Evolutionary conservation across 495 filamentous ascomycete species (phyloP).

Genomic region (Rhypophila decipiens): DNA sequence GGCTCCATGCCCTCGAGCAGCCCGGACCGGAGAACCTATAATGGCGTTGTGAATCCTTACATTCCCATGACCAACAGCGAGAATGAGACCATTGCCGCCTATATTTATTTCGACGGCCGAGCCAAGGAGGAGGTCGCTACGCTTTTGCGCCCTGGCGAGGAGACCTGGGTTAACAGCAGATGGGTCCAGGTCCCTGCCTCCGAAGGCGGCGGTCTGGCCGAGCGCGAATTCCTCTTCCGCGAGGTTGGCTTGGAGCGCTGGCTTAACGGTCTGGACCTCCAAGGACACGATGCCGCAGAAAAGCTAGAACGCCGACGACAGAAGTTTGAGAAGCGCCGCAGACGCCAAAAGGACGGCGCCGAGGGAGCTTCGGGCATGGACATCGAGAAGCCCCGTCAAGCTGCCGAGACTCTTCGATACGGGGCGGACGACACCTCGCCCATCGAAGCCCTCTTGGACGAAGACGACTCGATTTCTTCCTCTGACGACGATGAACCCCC

Average conservation of each 20-base stretch:
- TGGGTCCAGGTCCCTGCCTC: conserved; percentile 92
- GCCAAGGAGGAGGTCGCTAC: conserved; percentile 97
- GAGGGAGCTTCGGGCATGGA: conserved; percentile 46
- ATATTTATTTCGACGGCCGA: conserved; percentile 97
- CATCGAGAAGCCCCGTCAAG: conserved; percentile 32
- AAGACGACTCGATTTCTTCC: conserved; percentile 65
- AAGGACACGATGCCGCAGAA: conserved; percentile 77
- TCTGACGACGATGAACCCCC: conserved; percentile 86
- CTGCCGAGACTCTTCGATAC: conserved; percentile 61
- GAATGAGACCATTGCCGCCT: conserved; percentile 95
- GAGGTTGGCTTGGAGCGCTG: conserved; percentile 94
- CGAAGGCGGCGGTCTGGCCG: conserved; percentile 89
- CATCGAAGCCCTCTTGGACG: conserved; percentile 65
- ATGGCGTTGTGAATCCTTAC: conserved; percentile 72
- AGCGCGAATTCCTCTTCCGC: conserved; percentile 95
- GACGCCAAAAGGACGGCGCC: conserved; percentile 52
- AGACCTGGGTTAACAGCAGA: conserved; percentile 97
- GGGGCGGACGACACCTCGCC: conserved; percentile 66
- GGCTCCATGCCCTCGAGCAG: conserved; percentile 52
- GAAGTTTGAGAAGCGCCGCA: conserved; percentile 79
- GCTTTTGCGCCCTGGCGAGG: conserved; percentile 82
- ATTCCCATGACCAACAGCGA: conserved; percentile 78
- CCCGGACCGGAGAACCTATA: conserved; percentile 34
- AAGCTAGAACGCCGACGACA: conserved; percentile 81
- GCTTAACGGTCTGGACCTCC: conserved; percentile 88